Conservation (phyloP, 768 basidiomycete genomes). For the Suillus cothurnatus region DNA sequence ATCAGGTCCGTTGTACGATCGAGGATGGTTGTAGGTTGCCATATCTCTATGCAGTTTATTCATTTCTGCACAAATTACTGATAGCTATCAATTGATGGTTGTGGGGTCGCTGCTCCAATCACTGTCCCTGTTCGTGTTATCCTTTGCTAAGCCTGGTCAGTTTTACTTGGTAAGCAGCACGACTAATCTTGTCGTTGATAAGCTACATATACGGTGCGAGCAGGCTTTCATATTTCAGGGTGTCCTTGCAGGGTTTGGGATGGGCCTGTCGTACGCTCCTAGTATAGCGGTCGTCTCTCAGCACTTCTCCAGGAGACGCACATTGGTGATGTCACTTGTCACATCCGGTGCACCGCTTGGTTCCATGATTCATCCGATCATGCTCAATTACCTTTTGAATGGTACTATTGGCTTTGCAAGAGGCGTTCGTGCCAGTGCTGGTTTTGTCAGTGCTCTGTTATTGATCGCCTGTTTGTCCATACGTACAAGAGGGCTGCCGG, state of each 20-base stretch:
- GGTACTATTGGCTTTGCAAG: conserved; percentile 46
- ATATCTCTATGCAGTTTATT: background rate
- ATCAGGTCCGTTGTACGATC: conserved; percentile 45
- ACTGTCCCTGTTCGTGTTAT: conserved; percentile 40
- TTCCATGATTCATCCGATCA: conserved; percentile 57
- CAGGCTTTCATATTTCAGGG: conserved; percentile 49
- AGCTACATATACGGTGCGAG: conserved; percentile 13
- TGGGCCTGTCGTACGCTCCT: conserved; percentile 49
- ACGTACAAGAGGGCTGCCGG: conserved; percentile 37
- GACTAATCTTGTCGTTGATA: background rate
- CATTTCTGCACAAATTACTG: background rate
- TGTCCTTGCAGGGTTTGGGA: conserved; percentile 41
- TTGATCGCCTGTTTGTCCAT: conserved; percentile 41
- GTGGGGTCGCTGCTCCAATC: conserved; percentile 29
- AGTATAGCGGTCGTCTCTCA: conserved; percentile 44
- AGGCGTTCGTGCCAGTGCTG: conserved; percentile 42
- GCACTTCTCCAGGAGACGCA: conserved; percentile 43
- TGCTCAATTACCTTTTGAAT: conserved; percentile 52
- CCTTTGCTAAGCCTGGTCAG: conserved; percentile 35
- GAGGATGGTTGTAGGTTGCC: conserved; percentile 43
- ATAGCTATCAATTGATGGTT: conserved; percentile 18
- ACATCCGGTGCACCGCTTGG: conserved; percentile 54
- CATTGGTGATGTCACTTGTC: conserved; percentile 47
- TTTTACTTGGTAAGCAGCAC: conserved; percentile 34
- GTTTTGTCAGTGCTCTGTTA: conserved; percentile 39